A percentile compares a stretch with the other conserved stretches of the same genome.
Evolutionary conservation across 805 yeast species (phyloP).

Genomic region (Teunomyces kruisii): DNA sequence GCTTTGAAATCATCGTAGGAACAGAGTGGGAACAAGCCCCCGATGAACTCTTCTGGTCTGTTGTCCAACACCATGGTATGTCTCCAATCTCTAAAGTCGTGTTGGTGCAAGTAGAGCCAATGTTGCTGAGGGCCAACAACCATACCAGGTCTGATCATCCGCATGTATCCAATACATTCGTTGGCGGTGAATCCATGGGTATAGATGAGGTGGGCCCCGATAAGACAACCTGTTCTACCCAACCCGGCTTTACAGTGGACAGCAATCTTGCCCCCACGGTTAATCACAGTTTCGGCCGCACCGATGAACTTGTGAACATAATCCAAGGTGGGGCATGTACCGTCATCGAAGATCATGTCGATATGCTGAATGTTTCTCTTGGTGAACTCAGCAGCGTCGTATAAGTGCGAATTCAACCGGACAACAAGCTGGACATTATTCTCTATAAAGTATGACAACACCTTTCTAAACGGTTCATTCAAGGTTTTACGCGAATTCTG

Average conservation of each 20-base stretch:
- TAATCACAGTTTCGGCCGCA: constrained; percentile 87
- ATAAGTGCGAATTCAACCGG: constrained; percentile 86
- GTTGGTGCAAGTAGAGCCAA: constrained; percentile 95
- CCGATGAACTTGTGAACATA: constrained; percentile 92
- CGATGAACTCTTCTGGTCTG: constrained; percentile 62
- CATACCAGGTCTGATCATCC: constrained; percentile 98
- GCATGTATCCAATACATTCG: constrained; percentile 95
- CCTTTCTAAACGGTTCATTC: constrained; percentile 79
- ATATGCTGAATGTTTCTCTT: constrained; percentile 82
- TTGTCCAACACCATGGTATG: constrained; percentile 82
- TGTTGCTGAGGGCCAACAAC: constrained; percentile 99
- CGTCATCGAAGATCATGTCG: constrained; percentile 97
- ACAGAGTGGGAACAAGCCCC: constrained; percentile 64
- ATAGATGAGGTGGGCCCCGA: constrained; percentile 95
- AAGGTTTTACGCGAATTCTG: constrained; percentile 51
- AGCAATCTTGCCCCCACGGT: constrained; percentile 88
- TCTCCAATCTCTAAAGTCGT: constrained; percentile 95
- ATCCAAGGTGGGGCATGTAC: constrained; percentile 95
- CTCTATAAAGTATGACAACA: constrained; percentile 69
- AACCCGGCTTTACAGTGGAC: constrained; percentile 99
- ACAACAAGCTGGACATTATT: constrained; percentile 86
- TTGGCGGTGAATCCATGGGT: constrained; percentile 96
- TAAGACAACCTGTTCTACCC: constrained; percentile 96
- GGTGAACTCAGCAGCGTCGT: constrained; percentile 81
- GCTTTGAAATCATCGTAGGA: constrained; percentile 60